phyloP scores from a whole-genome alignment of 192 early-diverging fungal genomes.

The Backusella parvicylindrica region DNA sequence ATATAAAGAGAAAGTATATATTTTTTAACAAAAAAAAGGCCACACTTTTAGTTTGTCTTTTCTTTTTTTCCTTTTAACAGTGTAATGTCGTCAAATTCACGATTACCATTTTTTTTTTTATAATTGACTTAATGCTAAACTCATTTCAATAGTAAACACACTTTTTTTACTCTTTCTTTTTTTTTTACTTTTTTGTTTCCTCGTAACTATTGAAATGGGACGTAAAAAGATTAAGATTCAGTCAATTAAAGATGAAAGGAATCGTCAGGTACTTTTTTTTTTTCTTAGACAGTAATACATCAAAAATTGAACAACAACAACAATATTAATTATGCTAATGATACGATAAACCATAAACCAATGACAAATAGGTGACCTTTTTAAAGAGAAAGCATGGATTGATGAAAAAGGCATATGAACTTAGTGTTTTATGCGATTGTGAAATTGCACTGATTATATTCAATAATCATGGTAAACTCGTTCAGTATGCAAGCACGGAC shows the following conservation, averaged over 20 bases:
- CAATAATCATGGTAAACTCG: constrained; percentile 88
- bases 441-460: constrained; percentile 96
- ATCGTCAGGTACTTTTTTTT: constrained; percentile 73
- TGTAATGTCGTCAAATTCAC: background rate
- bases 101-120: background rate
- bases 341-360: too few species aligned
- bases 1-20: background rate
- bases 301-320: background rate
- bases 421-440: constrained; percentile 92
- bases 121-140: background rate
- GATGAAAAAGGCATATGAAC: constrained; percentile 97
- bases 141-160: background rate
- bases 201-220: constrained; percentile 62
- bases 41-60: background rate
- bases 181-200: background rate
- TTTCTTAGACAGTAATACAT: background rate
- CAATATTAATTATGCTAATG: background rate
- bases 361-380: constrained; percentile 73
- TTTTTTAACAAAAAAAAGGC: background rate
- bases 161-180: background rate
- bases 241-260: constrained; percentile 87
- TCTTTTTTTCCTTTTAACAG: background rate
- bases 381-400: constrained; percentile 92
- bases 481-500: constrained; percentile 90
- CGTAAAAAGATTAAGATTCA: constrained; percentile 96